These are phyloP conservation scores for Neobulgaria alba DNA, from an alignment of 2,329 filamentous ascomycete genomes.

Conservation along the genomic window DNA sequence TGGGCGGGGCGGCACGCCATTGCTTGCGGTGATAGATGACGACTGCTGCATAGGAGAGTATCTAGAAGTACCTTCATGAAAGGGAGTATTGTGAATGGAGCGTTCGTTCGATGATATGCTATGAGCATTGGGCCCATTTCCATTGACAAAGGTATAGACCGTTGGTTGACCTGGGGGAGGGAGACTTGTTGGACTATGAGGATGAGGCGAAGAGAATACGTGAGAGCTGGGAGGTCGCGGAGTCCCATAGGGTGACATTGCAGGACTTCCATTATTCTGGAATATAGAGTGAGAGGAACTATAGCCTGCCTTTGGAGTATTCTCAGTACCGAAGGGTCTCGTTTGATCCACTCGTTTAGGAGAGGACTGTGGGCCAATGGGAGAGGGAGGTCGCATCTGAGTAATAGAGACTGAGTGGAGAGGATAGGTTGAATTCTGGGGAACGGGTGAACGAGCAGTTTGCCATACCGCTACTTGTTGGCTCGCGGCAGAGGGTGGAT, in stretches of 20 bases:
- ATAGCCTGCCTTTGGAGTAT: slow-evolving; percentile 3
- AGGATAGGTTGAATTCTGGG: background rate
- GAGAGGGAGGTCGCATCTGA: background rate
- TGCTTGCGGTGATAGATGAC: slow-evolving; percentile 6
- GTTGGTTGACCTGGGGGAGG: slow-evolving; percentile 25
- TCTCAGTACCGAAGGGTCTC: slow-evolving; percentile 1
- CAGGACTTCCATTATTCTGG: slow-evolving; percentile 7
- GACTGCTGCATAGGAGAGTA: slow-evolving; percentile 12
- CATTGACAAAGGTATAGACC: slow-evolving; percentile 22
- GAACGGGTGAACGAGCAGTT: background rate
- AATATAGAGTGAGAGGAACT: slow-evolving; percentile 11
- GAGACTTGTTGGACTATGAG: slow-evolving; percentile 27
- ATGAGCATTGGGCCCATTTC: slow-evolving; percentile 3
- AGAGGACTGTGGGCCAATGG: slow-evolving; percentile 1
- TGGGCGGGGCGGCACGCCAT: slow-evolving; percentile 8
- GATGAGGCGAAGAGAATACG: slow-evolving; percentile 27
- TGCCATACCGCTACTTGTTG: background rate
- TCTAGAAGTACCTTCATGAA: background rate
- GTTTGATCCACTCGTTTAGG: slow-evolving; percentile 5
- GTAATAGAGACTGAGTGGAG: background rate
- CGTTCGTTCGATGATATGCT: background rate
- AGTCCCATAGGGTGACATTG: slow-evolving; percentile 5
- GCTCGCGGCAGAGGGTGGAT: background rate
- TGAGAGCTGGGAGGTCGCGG: slow-evolving; percentile 20
- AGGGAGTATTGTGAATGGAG: background rate